A percentile compares a stretch with the other conserved stretches of the same genome.
Evolutionary conservation across 2,329 filamentous ascomycete species (phyloP).

Genomic region (Monilinia laxa): DNA sequence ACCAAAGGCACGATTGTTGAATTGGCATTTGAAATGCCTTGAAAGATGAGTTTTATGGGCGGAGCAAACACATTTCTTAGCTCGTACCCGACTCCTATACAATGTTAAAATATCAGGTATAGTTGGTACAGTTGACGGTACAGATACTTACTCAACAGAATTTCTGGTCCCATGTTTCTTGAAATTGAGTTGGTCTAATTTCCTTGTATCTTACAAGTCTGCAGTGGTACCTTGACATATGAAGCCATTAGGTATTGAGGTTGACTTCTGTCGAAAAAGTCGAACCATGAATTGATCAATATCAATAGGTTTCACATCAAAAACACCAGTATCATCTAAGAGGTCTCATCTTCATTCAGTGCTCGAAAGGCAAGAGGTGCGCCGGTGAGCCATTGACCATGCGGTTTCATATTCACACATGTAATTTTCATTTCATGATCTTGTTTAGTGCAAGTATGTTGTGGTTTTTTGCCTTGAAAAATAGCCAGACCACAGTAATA

Average conservation of each 20-base stretch:
- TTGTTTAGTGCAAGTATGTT: background rate
- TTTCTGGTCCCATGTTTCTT: slow-evolving; percentile 24
- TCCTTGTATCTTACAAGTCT: background rate
- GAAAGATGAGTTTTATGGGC: background rate
- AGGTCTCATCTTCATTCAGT: background rate
- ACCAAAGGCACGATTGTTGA: background rate
- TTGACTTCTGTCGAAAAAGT: background rate
- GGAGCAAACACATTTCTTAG: background rate
- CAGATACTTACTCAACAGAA: background rate
- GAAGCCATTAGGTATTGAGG: background rate
- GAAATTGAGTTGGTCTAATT: slow-evolving; percentile 20
- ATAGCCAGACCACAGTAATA: background rate
- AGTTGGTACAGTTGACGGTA: background rate
- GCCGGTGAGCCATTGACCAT: background rate
- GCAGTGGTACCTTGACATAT: no score
- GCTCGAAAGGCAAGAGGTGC: background rate
- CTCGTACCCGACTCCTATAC: background rate
- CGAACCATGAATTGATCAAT: background rate
- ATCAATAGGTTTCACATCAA: background rate
- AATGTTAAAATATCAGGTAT: background rate
- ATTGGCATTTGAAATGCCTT: background rate
- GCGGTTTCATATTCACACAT: background rate
- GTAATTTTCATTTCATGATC: background rate
- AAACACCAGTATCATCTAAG: background rate
- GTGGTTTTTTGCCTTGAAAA: background rate